Conservation (phyloP, 257 asterid species). For the Catharanthus roseus region DNA sequence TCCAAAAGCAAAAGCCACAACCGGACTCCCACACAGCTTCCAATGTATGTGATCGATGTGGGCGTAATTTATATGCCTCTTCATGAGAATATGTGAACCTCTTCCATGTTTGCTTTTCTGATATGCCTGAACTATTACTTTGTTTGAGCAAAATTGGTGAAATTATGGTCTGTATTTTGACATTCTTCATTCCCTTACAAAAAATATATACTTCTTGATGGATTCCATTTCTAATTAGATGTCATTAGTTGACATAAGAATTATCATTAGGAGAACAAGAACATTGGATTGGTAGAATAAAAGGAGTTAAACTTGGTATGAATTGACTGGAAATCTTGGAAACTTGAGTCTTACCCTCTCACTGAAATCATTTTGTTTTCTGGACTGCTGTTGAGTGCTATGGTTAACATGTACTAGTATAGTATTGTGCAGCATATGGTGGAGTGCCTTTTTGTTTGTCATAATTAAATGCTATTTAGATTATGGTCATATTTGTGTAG, state of each 20-base stretch:
- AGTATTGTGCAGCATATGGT: background rate
- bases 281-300: background rate
- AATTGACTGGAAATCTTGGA: background rate
- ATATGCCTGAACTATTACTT: background rate
- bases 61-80: conserved; percentile 50
- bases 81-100: background rate
- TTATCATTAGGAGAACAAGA: background rate
- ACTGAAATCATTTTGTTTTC: background rate
- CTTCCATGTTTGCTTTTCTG: background rate
- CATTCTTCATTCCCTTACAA: background rate
- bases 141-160: background rate
- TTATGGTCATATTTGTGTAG: background rate
- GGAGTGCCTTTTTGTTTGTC: conserved; percentile 6
- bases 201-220: background rate
- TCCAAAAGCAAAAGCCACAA: conserved; percentile 55
- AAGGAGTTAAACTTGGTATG: background rate
- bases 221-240: background rate
- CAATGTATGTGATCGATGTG: conserved; percentile 69
- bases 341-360: background rate
- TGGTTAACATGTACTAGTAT: background rate
- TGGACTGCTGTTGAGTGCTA: background rate
- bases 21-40: conserved; percentile 28
- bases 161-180: background rate
- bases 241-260: background rate
- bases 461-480: background rate